phyloP scores from a whole-genome alignment of 1,284 basidiomycete species.

The Anthracocystis setariae region DNA sequence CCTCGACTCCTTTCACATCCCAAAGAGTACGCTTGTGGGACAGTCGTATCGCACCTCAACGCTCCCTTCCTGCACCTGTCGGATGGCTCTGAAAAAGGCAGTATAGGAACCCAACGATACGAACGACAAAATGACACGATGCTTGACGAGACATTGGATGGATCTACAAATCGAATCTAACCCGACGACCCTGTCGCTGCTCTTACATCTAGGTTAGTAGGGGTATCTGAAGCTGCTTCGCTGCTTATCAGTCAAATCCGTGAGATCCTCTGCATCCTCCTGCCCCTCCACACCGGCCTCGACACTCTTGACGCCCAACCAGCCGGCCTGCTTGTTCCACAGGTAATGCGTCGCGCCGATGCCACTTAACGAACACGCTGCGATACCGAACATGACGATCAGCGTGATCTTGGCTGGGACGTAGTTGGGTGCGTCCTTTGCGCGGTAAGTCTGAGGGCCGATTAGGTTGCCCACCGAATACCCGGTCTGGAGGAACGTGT shows the following conservation, averaged over 20 bases:
- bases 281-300: constrained; percentile 2
- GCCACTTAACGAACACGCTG: constrained; percentile 29
- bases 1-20: no score
- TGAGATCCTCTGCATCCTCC: constrained; percentile 52
- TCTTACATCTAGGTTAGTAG: no score
- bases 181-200: no score
- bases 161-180: no score
- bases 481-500: constrained; percentile 55
- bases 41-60: no score
- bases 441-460: constrained; percentile 60
- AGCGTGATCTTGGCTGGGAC: constrained; percentile 61
- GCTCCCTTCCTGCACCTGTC: no score
- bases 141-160: no score
- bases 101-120: no score
- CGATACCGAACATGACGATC: constrained; percentile 59
- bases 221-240: constrained; percentile 63
- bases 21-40: no score
- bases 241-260: constrained; percentile 65
- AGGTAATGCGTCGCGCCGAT: constrained; percentile 47
- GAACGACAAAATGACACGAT: no score
- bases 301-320: constrained; percentile 1
- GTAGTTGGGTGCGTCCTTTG: constrained; percentile 52
- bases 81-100: no score
- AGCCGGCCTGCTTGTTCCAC: constrained; percentile 55
- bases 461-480: constrained; percentile 61